Base-by-base conservation (phyloP, 768 basidiomycete species). In the Podaxis pistillaris region DNA sequence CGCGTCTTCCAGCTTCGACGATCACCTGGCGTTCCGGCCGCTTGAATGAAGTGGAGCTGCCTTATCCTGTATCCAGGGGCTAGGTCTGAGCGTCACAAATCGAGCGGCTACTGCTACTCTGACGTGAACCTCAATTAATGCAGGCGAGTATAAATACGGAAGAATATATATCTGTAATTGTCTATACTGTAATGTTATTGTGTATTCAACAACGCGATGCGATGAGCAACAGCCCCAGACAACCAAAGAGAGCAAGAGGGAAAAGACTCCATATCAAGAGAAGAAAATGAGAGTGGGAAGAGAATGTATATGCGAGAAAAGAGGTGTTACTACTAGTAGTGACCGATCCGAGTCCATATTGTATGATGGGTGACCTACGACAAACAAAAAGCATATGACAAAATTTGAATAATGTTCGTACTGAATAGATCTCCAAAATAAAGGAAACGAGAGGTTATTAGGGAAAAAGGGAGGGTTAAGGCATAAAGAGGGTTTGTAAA, bases 381-480 rank as follows among this genome's bases (percentile, higher is more conserved):
- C 41, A 56, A 62, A 61, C 44, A 46, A 37, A 24, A 49, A 50
- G 17, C 41, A 19, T 36, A 58, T 30, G 19, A 17, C 22, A n/a
- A 38, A 24, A 51, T 36, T 22, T 12, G 24, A 50, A 24, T 24
- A 57, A 17, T 62, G 61, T 62, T 40, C 46, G 30, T 62, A 50
- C 22, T 62, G 37, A 47, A n/a, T 50, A 58, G 17, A 50, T 56
- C 51, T 33, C 46, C 54, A 56, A 62, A 55, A 62, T 19, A 62
- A n/a, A 36, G 11, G 19, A 26, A 56, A 36, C 7, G 19, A 33
- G 15, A 46, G 19, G 44, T 41, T 24, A 52, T 60, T 60, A 60
- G 52, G 33, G 33, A 24, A 60, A 28, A 55, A 60, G 44, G 22
- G 61, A 40, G 37, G 26, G 61, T 56, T 33, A 30, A 28, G 28